Conservation (phyloP, 371 early-diverging fungal species). For the Lichtheimia ramosa region DNA sequence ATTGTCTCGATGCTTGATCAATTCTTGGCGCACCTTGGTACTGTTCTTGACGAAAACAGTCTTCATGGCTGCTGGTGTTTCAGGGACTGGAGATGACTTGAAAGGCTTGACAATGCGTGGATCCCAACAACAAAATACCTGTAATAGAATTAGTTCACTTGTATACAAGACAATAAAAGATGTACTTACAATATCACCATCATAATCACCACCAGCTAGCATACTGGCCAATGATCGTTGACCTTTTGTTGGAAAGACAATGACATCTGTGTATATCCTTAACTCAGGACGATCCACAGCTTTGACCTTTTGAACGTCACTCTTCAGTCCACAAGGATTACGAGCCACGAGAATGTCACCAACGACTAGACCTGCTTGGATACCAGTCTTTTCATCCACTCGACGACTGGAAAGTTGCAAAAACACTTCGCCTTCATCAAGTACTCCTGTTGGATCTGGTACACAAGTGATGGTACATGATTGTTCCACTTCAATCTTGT, state of each 20-base stretch:
- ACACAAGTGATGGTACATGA: slow-evolving; percentile 50
- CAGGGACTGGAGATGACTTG: slow-evolving; percentile 17
- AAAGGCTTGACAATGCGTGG: slow-evolving; percentile 40
- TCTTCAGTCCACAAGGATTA: slow-evolving; percentile 46
- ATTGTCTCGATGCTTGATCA: not conserved
- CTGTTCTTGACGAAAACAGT: slow-evolving; percentile 34
- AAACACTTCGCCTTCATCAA: slow-evolving; percentile 38
- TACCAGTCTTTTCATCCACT: slow-evolving; percentile 40
- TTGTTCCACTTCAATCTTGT: slow-evolving; percentile 39
- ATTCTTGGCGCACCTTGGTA: slow-evolving; percentile 17
- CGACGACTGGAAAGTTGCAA: slow-evolving; percentile 37
- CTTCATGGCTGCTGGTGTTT: slow-evolving; percentile 15
- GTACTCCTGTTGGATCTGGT: slow-evolving; percentile 44
- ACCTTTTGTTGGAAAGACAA: slow-evolving; percentile 42
- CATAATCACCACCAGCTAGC: slow-evolving; percentile 54
- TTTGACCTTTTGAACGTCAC: slow-evolving; percentile 46
- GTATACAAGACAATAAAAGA: not conserved
- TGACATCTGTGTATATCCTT: slow-evolving; percentile 42
- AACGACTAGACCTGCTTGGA: slow-evolving; percentile 32
- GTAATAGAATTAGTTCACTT: not conserved
- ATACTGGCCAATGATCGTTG: slow-evolving; percentile 42
- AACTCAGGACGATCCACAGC: slow-evolving; percentile 39
- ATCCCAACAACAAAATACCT: slow-evolving; percentile 58
- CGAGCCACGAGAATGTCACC: slow-evolving; percentile 47
- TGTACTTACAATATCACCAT: slow-evolving; percentile 49